Conservation (phyloP, 164 flowering plant species). For the Piper longum region DNA sequence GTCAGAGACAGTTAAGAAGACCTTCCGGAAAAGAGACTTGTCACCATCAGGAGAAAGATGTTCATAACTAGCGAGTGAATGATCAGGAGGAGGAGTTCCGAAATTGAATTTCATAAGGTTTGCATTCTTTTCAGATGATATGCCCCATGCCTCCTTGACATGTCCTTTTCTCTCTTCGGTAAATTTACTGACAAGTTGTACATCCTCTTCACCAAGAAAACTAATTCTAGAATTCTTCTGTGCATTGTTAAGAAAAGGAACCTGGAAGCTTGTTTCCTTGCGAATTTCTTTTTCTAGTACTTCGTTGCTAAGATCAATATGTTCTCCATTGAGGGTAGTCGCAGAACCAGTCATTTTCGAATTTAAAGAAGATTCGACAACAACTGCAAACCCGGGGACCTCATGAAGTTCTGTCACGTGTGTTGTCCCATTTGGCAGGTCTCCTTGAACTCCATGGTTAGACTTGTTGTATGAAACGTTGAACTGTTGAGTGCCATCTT, state of each 20-base stretch:
- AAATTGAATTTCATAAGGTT: not conserved
- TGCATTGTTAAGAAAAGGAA: slow-evolving; percentile 9
- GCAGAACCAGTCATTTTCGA: slow-evolving; percentile 7
- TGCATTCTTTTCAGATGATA: not conserved
- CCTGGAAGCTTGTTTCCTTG: slow-evolving; percentile 22
- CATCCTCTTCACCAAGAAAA: slow-evolving; percentile 1
- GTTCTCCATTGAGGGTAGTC: slow-evolving; percentile 13
- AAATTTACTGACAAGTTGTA: slow-evolving; percentile 1
- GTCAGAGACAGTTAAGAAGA: slow-evolving; percentile 45
- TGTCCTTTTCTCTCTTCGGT: not conserved
- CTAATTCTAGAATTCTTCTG: slow-evolving; percentile 14
- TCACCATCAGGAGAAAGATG: slow-evolving; percentile 5
- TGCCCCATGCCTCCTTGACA: not conserved
- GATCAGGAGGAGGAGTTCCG: not conserved
- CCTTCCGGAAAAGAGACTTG: slow-evolving; percentile 13
- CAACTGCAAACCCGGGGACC: slow-evolving; percentile 37
- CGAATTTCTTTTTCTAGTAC: slow-evolving; percentile 17
- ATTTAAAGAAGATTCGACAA: slow-evolving; percentile 31
- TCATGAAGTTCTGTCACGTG: slow-evolving; percentile 44
- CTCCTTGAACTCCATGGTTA: slow-evolving; percentile 20
- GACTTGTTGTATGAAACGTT: slow-evolving; percentile 39
- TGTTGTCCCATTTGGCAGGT: slow-evolving; percentile 26
- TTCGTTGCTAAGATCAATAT: slow-evolving; percentile 13
- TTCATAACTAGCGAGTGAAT: slow-evolving; percentile 1
- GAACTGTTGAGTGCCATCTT: slow-evolving; percentile 21